phyloP scores from a whole-genome alignment of 495 filamentous ascomycete genomes.

The Penicillium roqueforti region DNA sequence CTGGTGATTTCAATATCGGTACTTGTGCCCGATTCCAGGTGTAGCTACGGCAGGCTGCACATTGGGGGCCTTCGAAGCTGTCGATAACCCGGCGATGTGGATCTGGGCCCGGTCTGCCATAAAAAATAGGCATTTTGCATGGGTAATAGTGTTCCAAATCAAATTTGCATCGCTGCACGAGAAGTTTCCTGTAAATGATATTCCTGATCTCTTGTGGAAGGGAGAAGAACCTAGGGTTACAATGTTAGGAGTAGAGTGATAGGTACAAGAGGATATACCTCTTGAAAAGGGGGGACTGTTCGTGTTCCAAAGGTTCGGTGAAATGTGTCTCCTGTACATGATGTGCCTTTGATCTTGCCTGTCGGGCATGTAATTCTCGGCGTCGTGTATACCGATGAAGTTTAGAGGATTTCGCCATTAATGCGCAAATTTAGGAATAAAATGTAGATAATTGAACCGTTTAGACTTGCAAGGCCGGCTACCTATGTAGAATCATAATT shows the following conservation, averaged over 20 bases:
- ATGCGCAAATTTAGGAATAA: too few relatives aligned
- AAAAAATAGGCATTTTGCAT: neutral
- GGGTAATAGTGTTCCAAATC: conserved; percentile 6
- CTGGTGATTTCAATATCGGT: conserved; percentile 9
- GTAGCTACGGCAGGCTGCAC: neutral
- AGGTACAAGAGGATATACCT: neutral
- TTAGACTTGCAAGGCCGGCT: too few relatives aligned
- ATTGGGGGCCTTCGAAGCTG: neutral
- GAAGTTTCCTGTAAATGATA: conserved; percentile 21
- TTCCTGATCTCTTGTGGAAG: conserved; percentile 25
- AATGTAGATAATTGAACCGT: too few relatives aligned
- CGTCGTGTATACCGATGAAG: neutral
- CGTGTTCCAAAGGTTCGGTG: neutral
- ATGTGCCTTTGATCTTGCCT: neutral
- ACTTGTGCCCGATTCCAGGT: neutral
- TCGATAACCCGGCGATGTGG: neutral
- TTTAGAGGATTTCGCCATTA: neutral
- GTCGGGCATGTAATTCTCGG: neutral
- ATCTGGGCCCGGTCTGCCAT: neutral
- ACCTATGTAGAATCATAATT: too few relatives aligned
- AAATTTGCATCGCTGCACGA: conserved; percentile 28
- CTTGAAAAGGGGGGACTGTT: neutral
- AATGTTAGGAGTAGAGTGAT: neutral
- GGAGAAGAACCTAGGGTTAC: conserved; percentile 16
- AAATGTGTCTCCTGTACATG: neutral